These are phyloP conservation scores for Leucocoprinus sp. DNA, from an alignment of 768 basidiomycete species.

Conservation along the genomic window DNA sequence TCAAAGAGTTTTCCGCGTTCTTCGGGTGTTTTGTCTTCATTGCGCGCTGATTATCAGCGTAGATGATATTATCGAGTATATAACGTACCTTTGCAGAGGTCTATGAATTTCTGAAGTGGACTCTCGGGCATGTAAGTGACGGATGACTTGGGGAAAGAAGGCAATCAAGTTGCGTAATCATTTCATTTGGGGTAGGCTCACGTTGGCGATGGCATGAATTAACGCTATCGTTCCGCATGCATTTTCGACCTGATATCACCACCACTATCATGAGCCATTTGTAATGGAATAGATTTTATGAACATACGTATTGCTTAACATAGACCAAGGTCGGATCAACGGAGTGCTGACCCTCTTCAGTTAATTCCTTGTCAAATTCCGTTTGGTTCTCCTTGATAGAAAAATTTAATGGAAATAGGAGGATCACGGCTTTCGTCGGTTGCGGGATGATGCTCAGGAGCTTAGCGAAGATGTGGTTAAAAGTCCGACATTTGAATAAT, in stretches of 20 bases:
- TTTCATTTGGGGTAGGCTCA: constrained; percentile 25
- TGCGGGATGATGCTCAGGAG: constrained; percentile 60
- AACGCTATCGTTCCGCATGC: constrained; percentile 88
- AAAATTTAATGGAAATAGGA: constrained; percentile 71
- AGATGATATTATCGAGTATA: neutral
- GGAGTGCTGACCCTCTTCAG: constrained; percentile 31
- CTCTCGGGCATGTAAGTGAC: constrained; percentile 48
- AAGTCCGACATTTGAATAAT: neutral
- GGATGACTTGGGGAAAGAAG: constrained; percentile 34
- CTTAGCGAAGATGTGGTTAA: constrained; percentile 24
- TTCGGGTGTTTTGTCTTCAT: constrained; percentile 53
- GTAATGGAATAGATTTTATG: neutral
- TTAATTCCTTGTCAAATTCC: constrained; percentile 53
- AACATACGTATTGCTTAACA: constrained; percentile 82
- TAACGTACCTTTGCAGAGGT: constrained; percentile 46
- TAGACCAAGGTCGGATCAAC: constrained; percentile 67
- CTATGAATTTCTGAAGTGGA: constrained; percentile 59
- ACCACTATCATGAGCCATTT: neutral
- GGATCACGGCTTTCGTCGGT: constrained; percentile 76
- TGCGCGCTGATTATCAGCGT: neutral
- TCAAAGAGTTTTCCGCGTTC: constrained; percentile 74
- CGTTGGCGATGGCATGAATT: constrained; percentile 77
- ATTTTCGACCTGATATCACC: constrained; percentile 61
- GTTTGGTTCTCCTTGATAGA: constrained; percentile 39
- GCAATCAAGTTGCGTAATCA: neutral